Conservation (phyloP, 805 yeast genomes). For the Metschnikowia lunata region DNA sequence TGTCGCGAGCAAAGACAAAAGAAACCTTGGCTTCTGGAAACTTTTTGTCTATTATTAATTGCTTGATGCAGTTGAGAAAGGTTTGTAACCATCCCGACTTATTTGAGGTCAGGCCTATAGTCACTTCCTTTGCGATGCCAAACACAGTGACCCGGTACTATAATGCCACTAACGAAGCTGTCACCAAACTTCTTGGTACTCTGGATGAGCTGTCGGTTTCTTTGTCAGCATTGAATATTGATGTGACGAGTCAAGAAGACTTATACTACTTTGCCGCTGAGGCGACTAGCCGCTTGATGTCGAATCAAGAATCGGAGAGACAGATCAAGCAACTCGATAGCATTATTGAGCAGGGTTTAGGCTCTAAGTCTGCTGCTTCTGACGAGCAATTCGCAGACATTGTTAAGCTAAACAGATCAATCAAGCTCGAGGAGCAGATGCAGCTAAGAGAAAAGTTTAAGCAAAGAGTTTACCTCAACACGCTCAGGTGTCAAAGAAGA, state of each 20-base stretch:
- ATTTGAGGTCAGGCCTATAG: slow-evolving; percentile 92
- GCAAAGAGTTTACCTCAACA: slow-evolving; percentile 60
- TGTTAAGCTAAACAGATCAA: slow-evolving; percentile 55
- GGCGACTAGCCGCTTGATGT: slow-evolving; percentile 41
- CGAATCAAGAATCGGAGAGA: slow-evolving; percentile 42
- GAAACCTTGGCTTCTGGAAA: slow-evolving; percentile 94
- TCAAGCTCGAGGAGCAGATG: slow-evolving; percentile 48
- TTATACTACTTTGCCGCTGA: slow-evolving; percentile 45
- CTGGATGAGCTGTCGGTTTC: slow-evolving; percentile 31
- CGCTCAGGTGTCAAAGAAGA: slow-evolving; percentile 55
- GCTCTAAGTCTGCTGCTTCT: not conserved
- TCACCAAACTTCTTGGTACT: slow-evolving; percentile 19
- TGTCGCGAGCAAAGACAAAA: slow-evolving; percentile 93
- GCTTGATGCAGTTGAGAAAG: slow-evolving; percentile 95
- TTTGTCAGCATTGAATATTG: slow-evolving; percentile 56
- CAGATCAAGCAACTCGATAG: slow-evolving; percentile 42
- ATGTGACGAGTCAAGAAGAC: slow-evolving; percentile 45
- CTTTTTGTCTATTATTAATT: slow-evolving; percentile 89
- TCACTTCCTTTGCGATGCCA: slow-evolving; percentile 80
- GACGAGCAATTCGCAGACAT: slow-evolving; percentile 25
- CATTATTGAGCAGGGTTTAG: slow-evolving; percentile 25
- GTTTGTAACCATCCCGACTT: slow-evolving; percentile 96
- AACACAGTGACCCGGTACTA: slow-evolving; percentile 54
- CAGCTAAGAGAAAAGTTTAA: slow-evolving; percentile 49
- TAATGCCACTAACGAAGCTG: slow-evolving; percentile 26